These are phyloP conservation scores for Odontarrhena argentea DNA, from an alignment of 345 rosid genomes.

Conservation along the genomic window DNA sequence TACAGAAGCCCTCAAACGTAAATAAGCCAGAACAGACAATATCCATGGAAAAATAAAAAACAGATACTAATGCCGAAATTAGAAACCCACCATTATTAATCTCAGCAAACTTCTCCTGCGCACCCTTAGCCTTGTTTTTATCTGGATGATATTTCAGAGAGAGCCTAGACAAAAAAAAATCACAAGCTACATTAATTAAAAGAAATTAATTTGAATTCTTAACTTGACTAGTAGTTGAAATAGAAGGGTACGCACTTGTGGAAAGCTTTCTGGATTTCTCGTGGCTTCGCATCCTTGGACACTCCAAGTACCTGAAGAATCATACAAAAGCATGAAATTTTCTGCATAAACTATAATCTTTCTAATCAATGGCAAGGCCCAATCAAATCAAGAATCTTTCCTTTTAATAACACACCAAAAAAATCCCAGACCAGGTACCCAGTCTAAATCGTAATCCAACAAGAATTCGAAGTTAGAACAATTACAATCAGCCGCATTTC, in stretches of 20 bases:
- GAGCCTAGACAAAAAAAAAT: slow-evolving; percentile 51
- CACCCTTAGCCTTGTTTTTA: slow-evolving; percentile 82
- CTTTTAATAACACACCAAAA: background rate
- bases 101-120: slow-evolving; percentile 87
- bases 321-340: background rate
- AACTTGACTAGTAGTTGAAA: slow-evolving; percentile 7
- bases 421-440: background rate
- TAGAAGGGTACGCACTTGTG: slow-evolving; percentile 62
- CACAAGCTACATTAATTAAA: slow-evolving; percentile 4
- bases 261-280: slow-evolving; percentile 97
- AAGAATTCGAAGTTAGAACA: background rate
- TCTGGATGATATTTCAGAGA: slow-evolving; percentile 91
- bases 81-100: slow-evolving; percentile 74
- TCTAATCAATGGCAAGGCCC: background rate
- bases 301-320: slow-evolving; percentile 83
- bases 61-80: slow-evolving; percentile 17
- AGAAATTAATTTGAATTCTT: background rate
- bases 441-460: background rate
- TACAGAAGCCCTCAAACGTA: slow-evolving; percentile 1
- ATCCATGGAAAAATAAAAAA: background rate
- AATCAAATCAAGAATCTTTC: slow-evolving; percentile 1
- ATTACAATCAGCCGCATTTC: background rate
- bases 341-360: background rate
- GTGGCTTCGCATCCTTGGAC: slow-evolving; percentile 72
- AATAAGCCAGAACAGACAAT: background rate